Evolutionary conservation across 306 rosid genomes (phyloP).

Genomic region (Citrullus amarus): DNA sequence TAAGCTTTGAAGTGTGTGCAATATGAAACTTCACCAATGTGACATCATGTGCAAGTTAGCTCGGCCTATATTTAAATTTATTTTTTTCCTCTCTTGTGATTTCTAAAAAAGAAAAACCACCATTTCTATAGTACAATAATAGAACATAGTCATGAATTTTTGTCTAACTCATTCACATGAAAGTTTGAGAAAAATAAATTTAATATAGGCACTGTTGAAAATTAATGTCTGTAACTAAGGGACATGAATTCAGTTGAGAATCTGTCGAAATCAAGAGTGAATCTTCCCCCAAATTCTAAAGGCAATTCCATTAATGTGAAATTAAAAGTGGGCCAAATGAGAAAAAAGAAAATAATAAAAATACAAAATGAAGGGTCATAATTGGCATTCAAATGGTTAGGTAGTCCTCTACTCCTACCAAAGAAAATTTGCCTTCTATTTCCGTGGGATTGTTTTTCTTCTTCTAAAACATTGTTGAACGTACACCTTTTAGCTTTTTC

Average conservation of each 20-base stretch:
- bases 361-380: not conserved
- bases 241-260: not conserved
- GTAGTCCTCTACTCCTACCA: not conserved
- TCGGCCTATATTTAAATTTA: too few relatives aligned
- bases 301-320: not conserved
- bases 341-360: not conserved
- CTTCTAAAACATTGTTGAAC: not conserved
- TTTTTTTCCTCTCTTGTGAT: too few relatives aligned
- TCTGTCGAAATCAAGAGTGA: not conserved
- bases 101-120: not conserved
- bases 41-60: too few relatives aligned
- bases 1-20: too few relatives aligned
- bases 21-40: too few relatives aligned
- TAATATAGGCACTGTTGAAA: not conserved
- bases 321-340: not conserved
- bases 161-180: not conserved
- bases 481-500: not conserved
- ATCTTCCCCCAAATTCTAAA: not conserved
- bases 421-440: not conserved
- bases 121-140: not conserved
- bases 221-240: not conserved
- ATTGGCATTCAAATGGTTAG: not conserved
- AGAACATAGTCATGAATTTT: not conserved
- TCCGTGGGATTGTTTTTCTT: not conserved
- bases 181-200: not conserved